Evolutionary conservation across 495 filamentous ascomycete species (phyloP), one percentile per base, ranked within the genome.

Genomic region (Tricharina praecox): DNA sequence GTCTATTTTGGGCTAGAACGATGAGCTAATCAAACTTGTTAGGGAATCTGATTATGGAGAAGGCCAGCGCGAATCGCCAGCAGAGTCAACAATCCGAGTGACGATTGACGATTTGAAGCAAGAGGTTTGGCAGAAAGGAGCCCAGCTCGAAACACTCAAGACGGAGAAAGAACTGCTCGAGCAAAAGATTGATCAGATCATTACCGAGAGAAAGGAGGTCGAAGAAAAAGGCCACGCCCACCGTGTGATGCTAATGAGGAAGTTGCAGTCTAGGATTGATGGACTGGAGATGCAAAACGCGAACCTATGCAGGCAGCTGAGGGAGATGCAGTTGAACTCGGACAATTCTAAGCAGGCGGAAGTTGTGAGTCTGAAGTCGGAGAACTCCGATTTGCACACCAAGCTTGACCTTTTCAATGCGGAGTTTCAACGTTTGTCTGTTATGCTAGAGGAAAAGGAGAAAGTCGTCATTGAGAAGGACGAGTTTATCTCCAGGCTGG

Each of bases 121-220:
- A 30, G 50, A 43, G 53, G 45, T 32, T 39, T 45, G 35, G 38
- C 45, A 54, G 28, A 33, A 24, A 21, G 16, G 16, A 20, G 20
- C 33, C 4, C 37, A 40, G 20, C 10, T 21, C n/a, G 37, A 40
- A 7, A 40, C 7, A 7, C 13, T 13, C 13, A n/a, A n/a, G n/a
- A n/a, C n/a, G n/a, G n/a, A n/a, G n/a, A n/a, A n/a, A n/a, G n/a
- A n/a, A n/a, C n/a, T n/a, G n/a, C n/a, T n/a, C n/a, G n/a, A n/a
- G n/a, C n/a, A n/a, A n/a, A n/a, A n/a, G n/a, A n/a, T n/a, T n/a
- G n/a, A n/a, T n/a, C n/a, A n/a, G 24, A 45, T 51, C 9, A 53
- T 48, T 21, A 46, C 47, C 10, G 53, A 58, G 43, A 58, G 47
- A 21, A 43, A n/a, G 3, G 40, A 43, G n/a, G 39, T 49, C 9